A percentile compares a stretch with the other conserved stretches of the same genome.
Conservation (phyloP, 345 rosid species). For the Acer campestre region DNA sequence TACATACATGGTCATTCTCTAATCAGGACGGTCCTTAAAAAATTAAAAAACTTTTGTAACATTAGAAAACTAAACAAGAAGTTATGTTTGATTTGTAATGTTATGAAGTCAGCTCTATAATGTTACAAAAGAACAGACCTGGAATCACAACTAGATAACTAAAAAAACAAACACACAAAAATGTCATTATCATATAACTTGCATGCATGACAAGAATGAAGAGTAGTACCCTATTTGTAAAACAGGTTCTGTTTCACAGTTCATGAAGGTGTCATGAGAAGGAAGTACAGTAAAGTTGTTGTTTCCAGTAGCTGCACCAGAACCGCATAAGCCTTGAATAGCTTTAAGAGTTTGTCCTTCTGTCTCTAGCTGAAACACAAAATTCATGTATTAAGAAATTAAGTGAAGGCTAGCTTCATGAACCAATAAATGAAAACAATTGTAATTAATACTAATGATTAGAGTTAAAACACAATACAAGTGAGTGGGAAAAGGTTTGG, state of each 20-base stretch:
- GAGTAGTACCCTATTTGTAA: conserved; percentile 68
- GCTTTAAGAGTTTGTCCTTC: conserved; percentile 60
- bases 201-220: background rate
- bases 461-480: conserved; percentile 6
- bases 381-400: no score
- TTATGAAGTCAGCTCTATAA: no score
- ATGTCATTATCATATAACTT: background rate
- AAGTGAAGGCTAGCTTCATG: background rate
- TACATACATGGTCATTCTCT: no score
- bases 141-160: background rate
- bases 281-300: conserved; percentile 48
- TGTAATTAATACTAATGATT: background rate
- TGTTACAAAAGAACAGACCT: no score
- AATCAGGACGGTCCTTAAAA: no score
- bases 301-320: conserved; percentile 45
- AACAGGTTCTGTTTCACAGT: conserved; percentile 63
- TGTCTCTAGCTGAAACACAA: conserved; percentile 53
- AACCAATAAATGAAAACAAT: background rate
- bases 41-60: no score
- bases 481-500: no score
- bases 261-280: conserved; percentile 47
- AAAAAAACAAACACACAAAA: background rate
- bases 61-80: no score
- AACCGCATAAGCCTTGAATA: conserved; percentile 59
- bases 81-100: no score